Evolutionary conservation across 495 filamentous ascomycete species (phyloP).

Genomic region (Aspergillus carlsbadensis): DNA sequence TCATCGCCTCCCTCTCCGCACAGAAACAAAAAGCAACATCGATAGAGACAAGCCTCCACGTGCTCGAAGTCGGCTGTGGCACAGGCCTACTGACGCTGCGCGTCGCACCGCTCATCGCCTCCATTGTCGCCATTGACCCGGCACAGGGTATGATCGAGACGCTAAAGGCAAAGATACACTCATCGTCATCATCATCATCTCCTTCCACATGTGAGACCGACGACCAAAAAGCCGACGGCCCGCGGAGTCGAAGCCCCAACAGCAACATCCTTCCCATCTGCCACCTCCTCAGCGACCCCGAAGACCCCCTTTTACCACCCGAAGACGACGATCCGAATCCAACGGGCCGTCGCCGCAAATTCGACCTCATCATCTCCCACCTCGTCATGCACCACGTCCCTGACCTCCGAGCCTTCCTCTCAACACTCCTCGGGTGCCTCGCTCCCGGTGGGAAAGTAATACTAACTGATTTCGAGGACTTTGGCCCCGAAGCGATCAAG

Average conservation of each 20-base stretch:
- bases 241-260: not conserved
- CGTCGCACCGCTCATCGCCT: conserved; percentile 42
- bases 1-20: conserved; percentile 1
- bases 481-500: conserved; percentile 47
- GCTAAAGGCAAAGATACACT: conserved; percentile 38
- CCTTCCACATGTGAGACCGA: too few species aligned
- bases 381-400: conserved; percentile 57
- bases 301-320: conserved; percentile 27
- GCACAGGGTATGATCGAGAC: conserved; percentile 53
- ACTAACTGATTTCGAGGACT: conserved; percentile 59
- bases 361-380: conserved; percentile 51
- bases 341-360: conserved; percentile 21
- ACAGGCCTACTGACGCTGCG: conserved; percentile 53
- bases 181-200: too few species aligned
- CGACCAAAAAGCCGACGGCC: not conserved
- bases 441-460: conserved; percentile 43
- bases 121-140: conserved; percentile 43
- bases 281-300: conserved; percentile 31
- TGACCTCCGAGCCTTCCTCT: conserved; percentile 36
- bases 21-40: not conserved
- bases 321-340: not conserved
- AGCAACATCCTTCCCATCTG: conserved; percentile 24
- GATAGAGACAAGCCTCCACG: conserved; percentile 22
- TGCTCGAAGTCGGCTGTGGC: conserved; percentile 58
- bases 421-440: conserved; percentile 41